Conservation (phyloP, 257 asterid species). For the Handroanthus guayacan region DNA sequence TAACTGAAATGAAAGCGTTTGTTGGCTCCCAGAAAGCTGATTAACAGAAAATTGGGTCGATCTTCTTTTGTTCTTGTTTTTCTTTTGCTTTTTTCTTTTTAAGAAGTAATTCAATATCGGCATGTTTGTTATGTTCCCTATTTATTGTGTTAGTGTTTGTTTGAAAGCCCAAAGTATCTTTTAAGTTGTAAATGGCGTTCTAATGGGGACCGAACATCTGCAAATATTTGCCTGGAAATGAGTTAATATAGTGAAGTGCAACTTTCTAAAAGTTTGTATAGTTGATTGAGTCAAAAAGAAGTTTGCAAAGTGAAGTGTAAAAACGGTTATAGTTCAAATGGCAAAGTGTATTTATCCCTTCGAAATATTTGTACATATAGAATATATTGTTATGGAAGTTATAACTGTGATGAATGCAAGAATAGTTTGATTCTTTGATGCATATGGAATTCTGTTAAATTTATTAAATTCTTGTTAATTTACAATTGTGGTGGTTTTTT, state of each 20-base stretch:
- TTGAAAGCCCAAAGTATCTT: no score
- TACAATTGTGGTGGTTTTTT: background rate
- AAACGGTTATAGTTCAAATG: no score
- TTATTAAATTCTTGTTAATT: background rate
- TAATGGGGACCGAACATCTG: no score
- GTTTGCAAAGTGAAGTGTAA: no score
- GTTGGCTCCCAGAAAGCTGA: conserved; percentile 1
- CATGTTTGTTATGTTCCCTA: background rate
- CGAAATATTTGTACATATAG: conserved; percentile 5
- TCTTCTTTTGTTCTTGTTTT: background rate
- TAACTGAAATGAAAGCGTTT: background rate
- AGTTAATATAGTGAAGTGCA: no score
- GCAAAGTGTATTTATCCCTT: background rate
- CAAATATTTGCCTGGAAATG: no score
- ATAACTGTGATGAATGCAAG: background rate
- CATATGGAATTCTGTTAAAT: conserved; percentile 9
- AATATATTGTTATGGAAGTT: background rate
- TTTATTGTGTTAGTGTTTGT: background rate
- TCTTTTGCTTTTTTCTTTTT: background rate
- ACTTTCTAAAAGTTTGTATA: no score
- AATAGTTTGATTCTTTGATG: conserved; percentile 9
- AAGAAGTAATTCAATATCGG: background rate
- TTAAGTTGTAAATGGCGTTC: no score
- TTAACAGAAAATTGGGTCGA: background rate
- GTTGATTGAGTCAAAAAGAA: no score